Conservation (phyloP, 2,329 filamentous ascomycete species). For the Reticulascus tulasneorum region DNA sequence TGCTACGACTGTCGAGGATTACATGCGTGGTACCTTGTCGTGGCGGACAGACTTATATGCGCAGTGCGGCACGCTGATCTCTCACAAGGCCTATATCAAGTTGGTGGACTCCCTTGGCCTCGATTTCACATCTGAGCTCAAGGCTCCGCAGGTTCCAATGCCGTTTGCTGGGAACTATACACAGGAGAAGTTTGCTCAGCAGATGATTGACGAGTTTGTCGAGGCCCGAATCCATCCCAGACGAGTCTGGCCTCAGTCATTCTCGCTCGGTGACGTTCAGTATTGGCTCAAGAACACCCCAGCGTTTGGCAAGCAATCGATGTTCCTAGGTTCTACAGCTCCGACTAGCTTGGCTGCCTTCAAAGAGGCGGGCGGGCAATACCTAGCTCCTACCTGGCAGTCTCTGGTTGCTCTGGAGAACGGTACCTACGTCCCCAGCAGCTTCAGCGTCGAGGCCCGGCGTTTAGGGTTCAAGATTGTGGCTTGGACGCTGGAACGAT, state of each 20-base stretch:
- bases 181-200: conserved; percentile 58
- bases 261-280: conserved; percentile 56
- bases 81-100: conserved; percentile 57
- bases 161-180: conserved; percentile 62
- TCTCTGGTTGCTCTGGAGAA: too few species aligned
- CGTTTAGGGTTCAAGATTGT: too few species aligned
- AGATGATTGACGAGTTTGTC: conserved; percentile 58
- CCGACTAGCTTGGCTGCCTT: too few species aligned
- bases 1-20: conserved; percentile 54
- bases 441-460: too few species aligned
- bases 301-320: conserved; percentile 55
- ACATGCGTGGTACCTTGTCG: conserved; percentile 52
- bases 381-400: too few species aligned
- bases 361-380: too few species aligned
- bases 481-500: too few species aligned
- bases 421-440: too few species aligned
- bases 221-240: conserved; percentile 45
- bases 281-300: conserved; percentile 63
- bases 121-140: conserved; percentile 63
- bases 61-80: conserved; percentile 56
- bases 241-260: conserved; percentile 60
- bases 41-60: conserved; percentile 64
- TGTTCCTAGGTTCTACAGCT: too few species aligned
- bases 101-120: conserved; percentile 54
- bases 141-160: conserved; percentile 62